Percentiles rank a stretch among this genome's conserved stretches.
phyloP scores from a whole-genome alignment of 2,329 filamentous ascomycete genomes.

The Elsinoe arachidis region DNA sequence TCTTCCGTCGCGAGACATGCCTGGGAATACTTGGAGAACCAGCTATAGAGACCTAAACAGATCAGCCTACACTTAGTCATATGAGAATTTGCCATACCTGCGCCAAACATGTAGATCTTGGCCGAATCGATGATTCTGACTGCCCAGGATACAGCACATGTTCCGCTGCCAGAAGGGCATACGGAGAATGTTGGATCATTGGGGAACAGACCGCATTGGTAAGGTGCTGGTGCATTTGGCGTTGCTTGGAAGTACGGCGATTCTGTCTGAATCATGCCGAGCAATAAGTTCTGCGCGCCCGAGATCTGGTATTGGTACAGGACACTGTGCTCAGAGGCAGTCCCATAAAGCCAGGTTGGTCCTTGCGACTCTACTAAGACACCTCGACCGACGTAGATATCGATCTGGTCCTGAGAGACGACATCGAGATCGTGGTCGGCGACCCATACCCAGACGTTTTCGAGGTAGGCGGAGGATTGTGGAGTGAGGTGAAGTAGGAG shows the following conservation, averaged over 20 bases:
- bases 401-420: constrained; percentile 29
- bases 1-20: background rate
- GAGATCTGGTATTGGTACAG: constrained; percentile 47
- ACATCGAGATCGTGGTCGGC: constrained; percentile 48
- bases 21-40: background rate
- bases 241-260: background rate
- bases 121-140: background rate
- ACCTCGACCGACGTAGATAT: constrained; percentile 41
- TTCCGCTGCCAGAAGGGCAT: background rate
- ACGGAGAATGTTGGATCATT: background rate
- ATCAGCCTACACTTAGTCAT: too few relatives aligned
- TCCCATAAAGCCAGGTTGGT: constrained; percentile 47
- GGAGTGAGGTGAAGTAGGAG: constrained; percentile 42
- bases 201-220: background rate
- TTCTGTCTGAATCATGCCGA: background rate
- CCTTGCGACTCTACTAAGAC: constrained; percentile 30
- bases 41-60: background rate
- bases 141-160: background rate
- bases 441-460: constrained; percentile 48
- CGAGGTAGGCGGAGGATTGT: constrained; percentile 42
- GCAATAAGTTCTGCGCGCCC: constrained; percentile 41
- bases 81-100: too few relatives aligned
- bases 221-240: background rate
- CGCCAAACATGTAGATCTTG: background rate
- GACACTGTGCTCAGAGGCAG: constrained; percentile 45